Percentiles rank a stretch among this genome's conserved stretches.
Evolutionary conservation across 2,329 filamentous ascomycete species (phyloP).

Genomic region (Trichoderma asperellum): DNA sequence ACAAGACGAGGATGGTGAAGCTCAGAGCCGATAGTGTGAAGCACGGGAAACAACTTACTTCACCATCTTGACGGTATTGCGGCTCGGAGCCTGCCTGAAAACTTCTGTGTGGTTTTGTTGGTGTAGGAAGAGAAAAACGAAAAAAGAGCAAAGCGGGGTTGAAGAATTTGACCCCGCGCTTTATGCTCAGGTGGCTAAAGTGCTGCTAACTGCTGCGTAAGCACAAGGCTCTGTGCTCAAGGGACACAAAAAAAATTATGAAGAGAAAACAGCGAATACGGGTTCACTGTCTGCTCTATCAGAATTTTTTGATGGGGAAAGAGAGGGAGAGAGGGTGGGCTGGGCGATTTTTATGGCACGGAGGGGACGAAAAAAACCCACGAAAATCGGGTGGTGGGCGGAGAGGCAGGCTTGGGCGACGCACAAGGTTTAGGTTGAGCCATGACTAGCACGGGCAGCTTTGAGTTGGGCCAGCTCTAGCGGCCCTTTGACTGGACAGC

Average conservation of each 20-base stretch:
- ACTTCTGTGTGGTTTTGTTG: slow-evolving; percentile 41
- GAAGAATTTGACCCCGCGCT: slow-evolving; percentile 49
- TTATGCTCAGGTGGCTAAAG: slow-evolving; percentile 35
- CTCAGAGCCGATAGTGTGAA: not conserved
- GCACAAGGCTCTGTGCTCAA: slow-evolving; percentile 12
- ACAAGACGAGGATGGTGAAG: slow-evolving; percentile 22
- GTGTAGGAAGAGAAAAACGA: slow-evolving; percentile 38
- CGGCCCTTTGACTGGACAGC: slow-evolving; percentile 14
- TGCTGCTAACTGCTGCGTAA: slow-evolving; percentile 25
- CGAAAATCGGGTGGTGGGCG: not conserved
- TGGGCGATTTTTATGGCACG: slow-evolving; percentile 23
- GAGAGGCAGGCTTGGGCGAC: slow-evolving; percentile 2
- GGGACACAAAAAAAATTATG: not conserved
- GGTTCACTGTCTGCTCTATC: slow-evolving; percentile 45
- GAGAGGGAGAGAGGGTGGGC: slow-evolving; percentile 20
- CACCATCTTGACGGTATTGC: slow-evolving; percentile 96
- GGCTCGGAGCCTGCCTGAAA: slow-evolving; percentile 48
- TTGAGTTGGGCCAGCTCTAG: slow-evolving; percentile 5
- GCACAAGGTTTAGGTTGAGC: slow-evolving; percentile 22
- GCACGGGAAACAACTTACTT: slow-evolving; percentile 72
- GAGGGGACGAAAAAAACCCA: slow-evolving; percentile 10
- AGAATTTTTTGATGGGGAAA: slow-evolving; percentile 39
- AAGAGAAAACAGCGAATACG: slow-evolving; percentile 40
- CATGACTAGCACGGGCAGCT: slow-evolving; percentile 34
- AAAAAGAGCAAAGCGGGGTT: slow-evolving; percentile 51